A percentile compares a stretch with the other conserved stretches of the same genome.
phyloP scores from a whole-genome alignment of 352 stramenopile species.

The Globisporangium paroecandrum region DNA sequence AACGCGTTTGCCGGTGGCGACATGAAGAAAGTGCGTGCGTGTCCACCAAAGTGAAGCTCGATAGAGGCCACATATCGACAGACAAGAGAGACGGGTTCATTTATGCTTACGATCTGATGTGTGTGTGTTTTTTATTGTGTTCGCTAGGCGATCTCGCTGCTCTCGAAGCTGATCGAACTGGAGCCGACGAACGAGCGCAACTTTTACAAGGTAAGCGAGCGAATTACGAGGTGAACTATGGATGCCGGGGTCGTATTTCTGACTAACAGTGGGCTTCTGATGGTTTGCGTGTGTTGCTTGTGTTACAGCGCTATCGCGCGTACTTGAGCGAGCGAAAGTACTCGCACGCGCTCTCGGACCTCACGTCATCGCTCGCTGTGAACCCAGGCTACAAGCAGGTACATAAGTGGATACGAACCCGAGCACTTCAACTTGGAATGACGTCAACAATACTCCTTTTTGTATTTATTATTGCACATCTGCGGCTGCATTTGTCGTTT shows the following conservation, averaged over 20 bases:
- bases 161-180: constrained; percentile 78
- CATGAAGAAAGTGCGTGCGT: constrained; percentile 56
- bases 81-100: neutral
- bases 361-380: constrained; percentile 64
- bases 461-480: too few species aligned
- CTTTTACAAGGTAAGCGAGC: constrained; percentile 60
- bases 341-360: constrained; percentile 57
- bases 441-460: too few species aligned
- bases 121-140: neutral
- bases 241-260: neutral
- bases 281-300: neutral
- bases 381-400: constrained; percentile 80
- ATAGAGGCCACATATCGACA: neutral
- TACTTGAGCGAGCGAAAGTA: constrained; percentile 85
- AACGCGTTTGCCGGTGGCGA: constrained; percentile 78
- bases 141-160: constrained; percentile 59
- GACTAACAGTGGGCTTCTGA: neutral
- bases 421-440: too few species aligned
- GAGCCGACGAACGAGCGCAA: constrained; percentile 78
- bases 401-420: too few species aligned
- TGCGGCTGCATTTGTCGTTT: neutral
- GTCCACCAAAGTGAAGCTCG: neutral
- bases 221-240: too few species aligned
- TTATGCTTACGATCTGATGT: neutral
- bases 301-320: constrained; percentile 50